Evolutionary conservation across 148 eudicot genomes (phyloP), one percentile per base, ranked within the genome.

Genomic region (Tetragonia tetragonoides): DNA sequence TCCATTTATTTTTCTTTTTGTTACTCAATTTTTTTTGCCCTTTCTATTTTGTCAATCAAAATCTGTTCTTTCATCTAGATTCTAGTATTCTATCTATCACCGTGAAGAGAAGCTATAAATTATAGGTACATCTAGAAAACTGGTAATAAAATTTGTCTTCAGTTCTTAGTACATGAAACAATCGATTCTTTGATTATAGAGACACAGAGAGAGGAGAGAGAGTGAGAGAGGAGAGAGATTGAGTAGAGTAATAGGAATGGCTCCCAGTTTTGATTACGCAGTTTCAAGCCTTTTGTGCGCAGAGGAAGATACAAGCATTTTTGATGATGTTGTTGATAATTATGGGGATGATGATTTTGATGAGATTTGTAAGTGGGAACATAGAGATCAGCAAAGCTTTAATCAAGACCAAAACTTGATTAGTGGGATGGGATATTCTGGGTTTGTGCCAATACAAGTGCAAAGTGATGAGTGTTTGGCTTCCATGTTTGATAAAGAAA

Each of bases 231-330:
- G 34, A 28, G 34, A 28, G 34, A 28, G 34, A 28, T 28, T 28
- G 34, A 28, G 34, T 28, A 28, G 34, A 28, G 34, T 28, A 28
- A 28, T 73, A 77, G 56, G 68, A 87, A 89, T 91, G 95, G 86
- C 85, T 51, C 88, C 89, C 9, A 87, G 89, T 86, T 75, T 89
- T 74, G 97, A 92, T 67, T 82, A 74, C 76, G 87, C 78, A 75
- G 82, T 59, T 15, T 82, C 92, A 37, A 86, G 84, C 81, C 89
- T 92, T 68, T 81, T 89, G 65, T 92, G 97, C 75, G 84, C 85
- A 56, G 95, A 92, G 70, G 95, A 89, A 17, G 82, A 84, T 69
- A 67, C 82, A 17, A 75, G 84, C 73, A 77, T 83, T 80, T 82
- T 82, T 82, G 85, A 85, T 75, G 87, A 82, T 53, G 88, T 81